A percentile compares a stretch with the other conserved stretches of the same genome.
phyloP scores from a whole-genome alignment of 1,139 yeast species.

The Candida smagusa region DNA sequence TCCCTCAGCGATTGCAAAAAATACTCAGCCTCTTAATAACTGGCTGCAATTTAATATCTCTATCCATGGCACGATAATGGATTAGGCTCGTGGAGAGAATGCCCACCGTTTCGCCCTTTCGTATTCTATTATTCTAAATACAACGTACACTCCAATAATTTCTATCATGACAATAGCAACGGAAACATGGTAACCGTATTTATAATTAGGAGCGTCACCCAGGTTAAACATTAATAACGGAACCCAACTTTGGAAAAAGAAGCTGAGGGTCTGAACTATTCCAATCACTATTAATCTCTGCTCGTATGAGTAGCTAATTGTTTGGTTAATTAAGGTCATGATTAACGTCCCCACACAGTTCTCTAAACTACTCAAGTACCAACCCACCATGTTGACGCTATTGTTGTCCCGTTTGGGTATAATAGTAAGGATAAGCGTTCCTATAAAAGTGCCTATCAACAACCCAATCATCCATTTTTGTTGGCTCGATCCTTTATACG shows the following conservation, averaged over 20 bases:
- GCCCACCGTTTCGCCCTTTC: constrained; percentile 5
- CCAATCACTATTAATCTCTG: constrained; percentile 7
- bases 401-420: constrained; percentile 6
- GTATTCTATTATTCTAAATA: constrained; percentile 1
- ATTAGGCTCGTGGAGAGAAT: constrained; percentile 1
- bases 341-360: constrained; percentile 8
- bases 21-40: too few relatives aligned
- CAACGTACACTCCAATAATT: constrained; percentile 4
- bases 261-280: constrained; percentile 7
- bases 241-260: constrained; percentile 8
- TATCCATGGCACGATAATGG: not conserved
- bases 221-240: constrained; percentile 5
- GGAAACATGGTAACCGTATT: constrained; percentile 6
- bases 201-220: constrained; percentile 9
- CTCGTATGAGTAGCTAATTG: constrained; percentile 7
- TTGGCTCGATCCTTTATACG: constrained; percentile 2
- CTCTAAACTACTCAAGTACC: constrained; percentile 6
- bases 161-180: constrained; percentile 4
- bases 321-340: constrained; percentile 9
- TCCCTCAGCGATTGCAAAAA: too few relatives aligned
- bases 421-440: constrained; percentile 3
- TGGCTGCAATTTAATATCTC: not conserved
- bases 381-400: constrained; percentile 3
- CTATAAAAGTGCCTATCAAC: constrained; percentile 3
- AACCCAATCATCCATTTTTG: constrained; percentile 1